Evolutionary conservation across 2,329 filamentous ascomycete species (phyloP).

Genomic region (Aspergillus spinulosporus): DNA sequence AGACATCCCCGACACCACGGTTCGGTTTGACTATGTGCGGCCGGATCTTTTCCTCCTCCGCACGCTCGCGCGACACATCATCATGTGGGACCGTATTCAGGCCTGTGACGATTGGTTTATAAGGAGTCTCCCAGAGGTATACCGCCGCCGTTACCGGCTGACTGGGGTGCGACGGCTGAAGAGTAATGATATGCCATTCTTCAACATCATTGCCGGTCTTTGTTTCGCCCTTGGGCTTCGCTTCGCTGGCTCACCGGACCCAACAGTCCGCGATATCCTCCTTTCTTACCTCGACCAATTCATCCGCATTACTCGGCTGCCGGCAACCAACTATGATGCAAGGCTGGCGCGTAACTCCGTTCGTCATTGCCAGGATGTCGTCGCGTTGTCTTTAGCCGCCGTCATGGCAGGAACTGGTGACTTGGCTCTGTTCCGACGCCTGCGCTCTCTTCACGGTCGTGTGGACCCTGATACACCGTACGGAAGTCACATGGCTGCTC

Average conservation of each 20-base stretch:
- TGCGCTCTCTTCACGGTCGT: constrained; percentile 84
- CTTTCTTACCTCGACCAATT: constrained; percentile 84
- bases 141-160: constrained; percentile 64
- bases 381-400: constrained; percentile 77
- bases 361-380: constrained; percentile 84
- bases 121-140: constrained; percentile 69
- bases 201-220: constrained; percentile 85
- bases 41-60: constrained; percentile 89
- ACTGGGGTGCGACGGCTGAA: constrained; percentile 62
- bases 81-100: constrained; percentile 85
- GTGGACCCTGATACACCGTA: constrained; percentile 83
- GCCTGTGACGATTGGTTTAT: constrained; percentile 74
- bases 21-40: constrained; percentile 93
- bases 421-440: constrained; percentile 75
- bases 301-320: constrained; percentile 70
- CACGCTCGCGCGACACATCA: constrained; percentile 84
- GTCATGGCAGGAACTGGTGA: constrained; percentile 98
- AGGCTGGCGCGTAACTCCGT: constrained; percentile 80
- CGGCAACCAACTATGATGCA: constrained; percentile 70
- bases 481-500: constrained; percentile 87
- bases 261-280: constrained; percentile 74
- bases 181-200: constrained; percentile 85
- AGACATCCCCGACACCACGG: constrained; percentile 82
- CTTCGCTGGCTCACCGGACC: constrained; percentile 71
- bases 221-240: constrained; percentile 76